Percentiles rank a stretch among this genome's conserved stretches.
Conservation (phyloP, 2,329 filamentous ascomycete genomes). For the Cladosporium velox region DNA sequence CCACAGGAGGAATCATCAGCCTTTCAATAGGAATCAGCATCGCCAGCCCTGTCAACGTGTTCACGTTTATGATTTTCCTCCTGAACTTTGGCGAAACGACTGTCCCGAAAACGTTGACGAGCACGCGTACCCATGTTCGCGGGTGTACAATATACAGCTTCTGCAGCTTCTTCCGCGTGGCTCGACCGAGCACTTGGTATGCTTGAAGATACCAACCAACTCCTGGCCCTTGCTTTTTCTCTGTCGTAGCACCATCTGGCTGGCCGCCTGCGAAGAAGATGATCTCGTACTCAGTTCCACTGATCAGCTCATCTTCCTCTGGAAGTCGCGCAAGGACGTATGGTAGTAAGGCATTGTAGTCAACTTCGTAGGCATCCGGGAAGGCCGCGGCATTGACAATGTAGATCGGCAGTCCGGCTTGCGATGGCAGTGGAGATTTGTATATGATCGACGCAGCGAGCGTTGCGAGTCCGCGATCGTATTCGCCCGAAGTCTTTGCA, state of each 20-base stretch:
- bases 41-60: constrained; percentile 52
- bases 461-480: constrained; percentile 50
- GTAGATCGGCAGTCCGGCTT: constrained; percentile 53
- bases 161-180: constrained; percentile 57
- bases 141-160: constrained; percentile 61
- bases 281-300: constrained; percentile 57
- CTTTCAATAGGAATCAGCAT: constrained; percentile 54
- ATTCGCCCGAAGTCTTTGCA: constrained; percentile 48
- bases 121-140: constrained; percentile 57
- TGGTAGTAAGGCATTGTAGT: constrained; percentile 57
- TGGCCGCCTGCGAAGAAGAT: constrained; percentile 60
- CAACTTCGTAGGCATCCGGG: constrained; percentile 55
- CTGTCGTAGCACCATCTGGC: constrained; percentile 44
- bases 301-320: constrained; percentile 56
- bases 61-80: constrained; percentile 59
- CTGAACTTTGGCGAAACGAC: constrained; percentile 60
- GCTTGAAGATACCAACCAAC: constrained; percentile 61
- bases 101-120: constrained; percentile 58
- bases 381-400: constrained; percentile 60
- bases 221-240: constrained; percentile 52
- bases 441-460: constrained; percentile 57
- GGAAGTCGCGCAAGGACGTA: constrained; percentile 58
- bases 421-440: constrained; percentile 53
- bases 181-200: constrained; percentile 57
- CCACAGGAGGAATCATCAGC: constrained; percentile 56